phyloP scores from a whole-genome alignment of 2,329 filamentous ascomycete species.

The Ilyonectria mors-panacis region DNA sequence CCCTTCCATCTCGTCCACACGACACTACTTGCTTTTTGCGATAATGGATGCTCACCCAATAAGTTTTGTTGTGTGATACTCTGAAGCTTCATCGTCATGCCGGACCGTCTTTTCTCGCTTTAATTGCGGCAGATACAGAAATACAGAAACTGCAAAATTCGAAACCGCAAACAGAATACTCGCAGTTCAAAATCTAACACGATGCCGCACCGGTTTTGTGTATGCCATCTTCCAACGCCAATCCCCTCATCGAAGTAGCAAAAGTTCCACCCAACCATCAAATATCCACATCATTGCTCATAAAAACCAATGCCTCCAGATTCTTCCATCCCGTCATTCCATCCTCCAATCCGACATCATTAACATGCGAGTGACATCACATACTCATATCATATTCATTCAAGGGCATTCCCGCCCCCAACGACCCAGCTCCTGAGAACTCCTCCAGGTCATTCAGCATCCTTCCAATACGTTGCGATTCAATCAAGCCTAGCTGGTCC shows the following conservation, averaged over 20 bases:
- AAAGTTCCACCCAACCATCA: conserved; percentile 2
- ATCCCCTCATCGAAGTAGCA: neutral
- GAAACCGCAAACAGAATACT: neutral
- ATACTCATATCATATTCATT: conserved; percentile 10
- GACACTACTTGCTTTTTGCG: neutral
- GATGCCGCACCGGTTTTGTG: conserved; percentile 3
- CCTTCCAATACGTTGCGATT: conserved; percentile 38
- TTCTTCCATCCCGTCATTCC: neutral
- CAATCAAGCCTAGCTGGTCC: conserved; percentile 25
- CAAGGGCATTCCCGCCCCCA: conserved; percentile 24
- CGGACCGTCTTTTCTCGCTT: neutral
- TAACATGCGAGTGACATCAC: neutral
- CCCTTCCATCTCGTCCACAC: neutral
- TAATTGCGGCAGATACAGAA: neutral
- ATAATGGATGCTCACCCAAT: too few relatives aligned
- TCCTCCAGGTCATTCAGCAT: conserved; percentile 46
- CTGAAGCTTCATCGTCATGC: neutral
- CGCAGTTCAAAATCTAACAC: conserved; percentile 11
- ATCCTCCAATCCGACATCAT: conserved; percentile 7
- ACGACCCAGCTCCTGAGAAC: conserved; percentile 41
- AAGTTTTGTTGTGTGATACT: neutral
- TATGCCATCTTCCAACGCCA: conserved; percentile 15
- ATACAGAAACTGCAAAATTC: neutral
- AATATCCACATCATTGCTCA: conserved; percentile 15
- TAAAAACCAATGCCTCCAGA: conserved; percentile 5